Evolutionary conservation across 306 rosid species (phyloP).

Genomic region (Senna siamea): DNA sequence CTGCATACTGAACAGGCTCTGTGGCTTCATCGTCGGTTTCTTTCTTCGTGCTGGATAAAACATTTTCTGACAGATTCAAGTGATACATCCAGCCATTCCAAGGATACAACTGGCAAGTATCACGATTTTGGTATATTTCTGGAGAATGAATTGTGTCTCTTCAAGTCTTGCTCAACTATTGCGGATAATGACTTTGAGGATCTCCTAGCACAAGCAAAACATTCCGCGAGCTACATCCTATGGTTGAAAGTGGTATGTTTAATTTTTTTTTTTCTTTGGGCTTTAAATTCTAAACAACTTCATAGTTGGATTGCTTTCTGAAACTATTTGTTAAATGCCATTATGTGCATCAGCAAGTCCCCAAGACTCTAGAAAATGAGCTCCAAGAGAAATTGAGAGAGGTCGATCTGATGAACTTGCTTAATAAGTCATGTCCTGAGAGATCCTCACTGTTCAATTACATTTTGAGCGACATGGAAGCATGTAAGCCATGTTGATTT

Average conservation of each 20-base stretch:
- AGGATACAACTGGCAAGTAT: constrained; percentile 40
- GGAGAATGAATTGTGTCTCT: constrained; percentile 61
- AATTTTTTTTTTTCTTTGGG: background rate
- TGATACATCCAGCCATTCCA: constrained; percentile 34
- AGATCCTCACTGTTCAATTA: constrained; percentile 60
- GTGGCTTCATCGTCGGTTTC: constrained; percentile 96
- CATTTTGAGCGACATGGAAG: constrained; percentile 45
- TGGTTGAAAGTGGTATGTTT: constrained; percentile 69
- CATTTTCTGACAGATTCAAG: constrained; percentile 37
- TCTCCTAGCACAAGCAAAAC: constrained; percentile 67
- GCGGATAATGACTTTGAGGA: constrained; percentile 63
- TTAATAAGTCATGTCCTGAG: constrained; percentile 62
- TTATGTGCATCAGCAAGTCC: constrained; percentile 60
- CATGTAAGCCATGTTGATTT: constrained; percentile 1
- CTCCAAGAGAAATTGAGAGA: constrained; percentile 54
- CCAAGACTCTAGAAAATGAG: constrained; percentile 46
- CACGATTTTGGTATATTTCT: constrained; percentile 47
- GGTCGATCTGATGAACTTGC: constrained; percentile 55
- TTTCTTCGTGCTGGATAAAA: constrained; percentile 64
- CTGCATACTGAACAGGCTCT: constrained; percentile 60
- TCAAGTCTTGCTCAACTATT: constrained; percentile 54
- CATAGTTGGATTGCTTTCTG: constrained; percentile 35
- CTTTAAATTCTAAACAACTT: constrained; percentile 4
- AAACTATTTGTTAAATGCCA: constrained; percentile 23
- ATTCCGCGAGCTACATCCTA: constrained; percentile 62